Base-by-base conservation (phyloP, 108 stramenopile species). In the Cyclostephanos tholiformis region DNA sequence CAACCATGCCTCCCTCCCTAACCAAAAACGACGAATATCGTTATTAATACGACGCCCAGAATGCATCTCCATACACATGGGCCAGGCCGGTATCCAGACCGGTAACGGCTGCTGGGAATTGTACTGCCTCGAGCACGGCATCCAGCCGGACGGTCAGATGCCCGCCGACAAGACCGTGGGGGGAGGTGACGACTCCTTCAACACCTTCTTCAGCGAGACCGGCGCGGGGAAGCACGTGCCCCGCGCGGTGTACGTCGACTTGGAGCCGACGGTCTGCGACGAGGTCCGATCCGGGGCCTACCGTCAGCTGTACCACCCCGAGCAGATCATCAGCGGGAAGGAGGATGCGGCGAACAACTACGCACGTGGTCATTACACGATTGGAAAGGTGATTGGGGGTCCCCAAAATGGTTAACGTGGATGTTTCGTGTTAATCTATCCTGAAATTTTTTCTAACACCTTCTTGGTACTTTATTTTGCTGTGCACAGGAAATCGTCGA, bases 321-420 rank as follows among this genome's bases (percentile, higher is more conserved):
- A 99, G 71, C 97, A 97, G 84, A 97, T 99, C 86, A 98, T 99
- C 84, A 93, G 87, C 80, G 98, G 98, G 84, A 99, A 99, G 93
- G 97, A 97, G 84, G 98, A 98, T 77, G 98, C 98, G 35, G 98
- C 97, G 76, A 99, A 99, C 88, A 99, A 99, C 96, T 99, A 97
- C 86, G 98, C 98, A 78, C 97, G 97, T 85, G 98, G 98, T 69
- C 98, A 99, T 90, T 99, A 99, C 97, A 99, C 98, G 85, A 97
- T 94, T 79, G 97, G 98, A 79, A 98, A 92, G 72, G 72, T 65
- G 41, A 74, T 46, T 14, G 17, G 19, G 19, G 4, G n/a, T n/a
- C n/a, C n/a, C n/a, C n/a, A n/a, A n/a, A n/a, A n/a, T n/a, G n/a
- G n/a, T n/a, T n/a, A n/a, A n/a, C n/a, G n/a, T n/a, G 23, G n/a